Base-by-base conservation (phyloP, 805 yeast species). In the Grigorovia humatica region DNA sequence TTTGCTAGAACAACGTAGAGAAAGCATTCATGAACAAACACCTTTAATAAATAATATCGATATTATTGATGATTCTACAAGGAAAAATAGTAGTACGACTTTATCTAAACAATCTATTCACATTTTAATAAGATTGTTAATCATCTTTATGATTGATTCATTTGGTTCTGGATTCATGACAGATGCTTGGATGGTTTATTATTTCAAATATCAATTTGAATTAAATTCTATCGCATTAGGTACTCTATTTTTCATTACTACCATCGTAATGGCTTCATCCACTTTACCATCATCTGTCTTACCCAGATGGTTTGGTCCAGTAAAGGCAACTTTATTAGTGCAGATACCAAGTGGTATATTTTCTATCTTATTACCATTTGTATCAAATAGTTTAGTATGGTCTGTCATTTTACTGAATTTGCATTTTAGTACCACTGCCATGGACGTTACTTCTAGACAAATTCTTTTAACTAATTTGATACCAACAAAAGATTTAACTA, bases 401-500 rank as follows among this genome's bases (percentile, higher is more conserved):
- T 85, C 91, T 0, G 73, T 85, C 29, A 51, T 69, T 0, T 66
- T 80, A 6, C 70, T 85, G 38, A 57, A 82, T 19, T 63, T 77
- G 27, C 80, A 86, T 56, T 81, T 81, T 53, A 69, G 82, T 2
- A 79, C 88, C 0, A 74, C 82, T 1, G 80, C 90, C 1, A 88
- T 89, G 90, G 97, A 89, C 64, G 96, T 88, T 30, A 93, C 88
- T 2, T 96, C 96, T 7, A 77, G 97, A 49, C 96, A 88, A 67
- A 79, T 88, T 9, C 72, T 89, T 43, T 68, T 89, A 48, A 82
- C 95, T 0, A 75, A 85, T 2, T 71, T 88, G 19, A 80, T 89
- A 43, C 74, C 75, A 15, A 75, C 77, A 12, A 66, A 72, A 11
- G 93, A 87, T 48, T 70, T 90, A 47, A 81, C 95, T 2, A 78